phyloP scores from a whole-genome alignment of 805 yeast genomes.

The Suhomyces sp. region DNA sequence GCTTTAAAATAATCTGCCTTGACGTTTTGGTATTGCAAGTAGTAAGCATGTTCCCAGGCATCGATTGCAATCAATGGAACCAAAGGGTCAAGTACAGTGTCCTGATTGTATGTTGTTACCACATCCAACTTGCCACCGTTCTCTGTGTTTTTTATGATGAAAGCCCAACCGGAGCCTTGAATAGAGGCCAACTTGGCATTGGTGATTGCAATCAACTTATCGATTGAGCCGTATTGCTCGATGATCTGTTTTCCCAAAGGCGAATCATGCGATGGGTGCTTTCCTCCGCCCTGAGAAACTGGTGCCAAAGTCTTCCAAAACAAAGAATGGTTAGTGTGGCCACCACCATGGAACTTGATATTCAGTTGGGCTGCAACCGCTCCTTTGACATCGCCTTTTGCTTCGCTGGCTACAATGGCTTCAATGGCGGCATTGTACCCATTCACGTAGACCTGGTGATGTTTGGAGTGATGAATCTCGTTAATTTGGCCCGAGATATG shows the following conservation, averaged over 20 bases:
- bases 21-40: conserved; percentile 51
- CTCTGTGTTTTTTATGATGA: conserved; percentile 45
- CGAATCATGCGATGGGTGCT: conserved; percentile 21
- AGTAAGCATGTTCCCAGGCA: conserved; percentile 56
- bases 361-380: conserved; percentile 43
- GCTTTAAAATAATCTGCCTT: conserved; percentile 50
- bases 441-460: conserved; percentile 49
- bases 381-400: conserved; percentile 38
- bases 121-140: conserved; percentile 43
- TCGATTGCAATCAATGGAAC: conserved; percentile 50
- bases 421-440: conserved; percentile 47
- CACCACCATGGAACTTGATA: conserved; percentile 52
- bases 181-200: conserved; percentile 45
- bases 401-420: conserved; percentile 33
- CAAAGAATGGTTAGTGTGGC: conserved; percentile 48
- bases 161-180: conserved; percentile 57
- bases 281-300: conserved; percentile 39
- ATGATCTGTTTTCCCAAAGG: conserved; percentile 37
- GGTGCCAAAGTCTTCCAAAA: conserved; percentile 53
- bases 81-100: conserved; percentile 43
- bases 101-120: conserved; percentile 47
- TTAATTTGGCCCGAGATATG: conserved; percentile 45
- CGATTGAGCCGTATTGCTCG: conserved; percentile 46
- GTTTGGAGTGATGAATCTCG: conserved; percentile 48
- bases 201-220: conserved; percentile 39